Conservation (phyloP, 2,329 filamentous ascomycete genomes). For the Penicillium polonicum region DNA sequence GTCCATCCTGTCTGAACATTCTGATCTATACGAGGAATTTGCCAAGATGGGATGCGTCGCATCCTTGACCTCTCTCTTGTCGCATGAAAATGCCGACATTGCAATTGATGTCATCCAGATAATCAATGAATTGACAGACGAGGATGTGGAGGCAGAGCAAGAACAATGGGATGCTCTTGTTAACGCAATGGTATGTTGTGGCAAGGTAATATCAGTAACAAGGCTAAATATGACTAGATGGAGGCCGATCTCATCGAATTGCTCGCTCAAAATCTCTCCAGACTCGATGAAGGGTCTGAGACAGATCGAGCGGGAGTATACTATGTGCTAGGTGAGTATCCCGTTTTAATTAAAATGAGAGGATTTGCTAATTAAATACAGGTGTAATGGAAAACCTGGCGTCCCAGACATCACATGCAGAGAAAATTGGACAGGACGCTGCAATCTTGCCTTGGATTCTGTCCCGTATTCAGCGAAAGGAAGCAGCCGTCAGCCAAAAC, state of each 20-base stretch:
- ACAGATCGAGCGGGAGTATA: conserved; percentile 84
- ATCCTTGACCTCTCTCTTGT: conserved; percentile 75
- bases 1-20: conserved; percentile 82
- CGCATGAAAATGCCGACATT: conserved; percentile 96
- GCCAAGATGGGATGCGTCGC: conserved; percentile 69
- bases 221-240: conserved; percentile 33
- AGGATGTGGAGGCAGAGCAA: conserved; percentile 80
- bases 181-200: conserved; percentile 51
- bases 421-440: conserved; percentile 69
- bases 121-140: conserved; percentile 85
- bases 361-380: conserved; percentile 16
- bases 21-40: conserved; percentile 78
- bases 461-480: conserved; percentile 66
- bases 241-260: conserved; percentile 45
- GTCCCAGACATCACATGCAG: conserved; percentile 66
- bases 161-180: conserved; percentile 79
- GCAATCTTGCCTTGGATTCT: conserved; percentile 75
- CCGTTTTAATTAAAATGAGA: too few species aligned
- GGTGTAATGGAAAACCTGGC: conserved; percentile 82
- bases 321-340: conserved; percentile 62
- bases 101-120: conserved; percentile 89
- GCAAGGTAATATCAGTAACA: neutral
- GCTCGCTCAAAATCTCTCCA: conserved; percentile 60
- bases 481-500: conserved; percentile 75
- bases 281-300: conserved; percentile 71